Conservation (phyloP, 2,329 filamentous ascomycete species). For the Periglandula ipomoeae region DNA sequence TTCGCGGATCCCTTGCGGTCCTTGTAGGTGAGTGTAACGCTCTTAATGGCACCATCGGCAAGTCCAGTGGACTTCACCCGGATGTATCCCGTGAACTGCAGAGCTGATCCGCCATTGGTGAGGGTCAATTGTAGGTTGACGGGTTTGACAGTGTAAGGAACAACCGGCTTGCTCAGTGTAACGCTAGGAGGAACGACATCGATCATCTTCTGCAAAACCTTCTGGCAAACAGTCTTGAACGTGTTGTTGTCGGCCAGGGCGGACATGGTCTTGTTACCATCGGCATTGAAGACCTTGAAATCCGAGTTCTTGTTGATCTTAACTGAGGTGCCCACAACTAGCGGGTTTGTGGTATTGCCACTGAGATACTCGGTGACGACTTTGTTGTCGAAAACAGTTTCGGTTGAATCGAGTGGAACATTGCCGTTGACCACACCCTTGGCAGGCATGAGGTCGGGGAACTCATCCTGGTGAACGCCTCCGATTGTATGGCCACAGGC, state of each 20-base stretch:
- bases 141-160: slow-evolving; percentile 51
- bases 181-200: slow-evolving; percentile 47
- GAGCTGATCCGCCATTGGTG: slow-evolving; percentile 33
- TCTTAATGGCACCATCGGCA: slow-evolving; percentile 31
- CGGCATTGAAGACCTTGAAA: slow-evolving; percentile 44
- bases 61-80: slow-evolving; percentile 45
- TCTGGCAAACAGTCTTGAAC: slow-evolving; percentile 40
- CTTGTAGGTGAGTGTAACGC: slow-evolving; percentile 45
- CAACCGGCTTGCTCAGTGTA: slow-evolving; percentile 40
- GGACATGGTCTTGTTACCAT: slow-evolving; percentile 45
- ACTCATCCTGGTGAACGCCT: slow-evolving; percentile 46
- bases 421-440: slow-evolving; percentile 35
- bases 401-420: slow-evolving; percentile 36
- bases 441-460: slow-evolving; percentile 40
- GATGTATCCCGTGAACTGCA: slow-evolving; percentile 46
- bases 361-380: slow-evolving; percentile 48
- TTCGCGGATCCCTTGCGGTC: slow-evolving; percentile 39
- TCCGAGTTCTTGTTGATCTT: slow-evolving; percentile 40
- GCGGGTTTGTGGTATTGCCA: slow-evolving; percentile 43
- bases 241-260: slow-evolving; percentile 33
- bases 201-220: slow-evolving; percentile 50
- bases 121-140: slow-evolving; percentile 47
- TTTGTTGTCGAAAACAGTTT: slow-evolving; percentile 43
- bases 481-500: slow-evolving; percentile 55
- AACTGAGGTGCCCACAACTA: slow-evolving; percentile 43